phyloP scores from a whole-genome alignment of 2,329 filamentous ascomycete species.

The Chaetomiaceae sp. region DNA sequence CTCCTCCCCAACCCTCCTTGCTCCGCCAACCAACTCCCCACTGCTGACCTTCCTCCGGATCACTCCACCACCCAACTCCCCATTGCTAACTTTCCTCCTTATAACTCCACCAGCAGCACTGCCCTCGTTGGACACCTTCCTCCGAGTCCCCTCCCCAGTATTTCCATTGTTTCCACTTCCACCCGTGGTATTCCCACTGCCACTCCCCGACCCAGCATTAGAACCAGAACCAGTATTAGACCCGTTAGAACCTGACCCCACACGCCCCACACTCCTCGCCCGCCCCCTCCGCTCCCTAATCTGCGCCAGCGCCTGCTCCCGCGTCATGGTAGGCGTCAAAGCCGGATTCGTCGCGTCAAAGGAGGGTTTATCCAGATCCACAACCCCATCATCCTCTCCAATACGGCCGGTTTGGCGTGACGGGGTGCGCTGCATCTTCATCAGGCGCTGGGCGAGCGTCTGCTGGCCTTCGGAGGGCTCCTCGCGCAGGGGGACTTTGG shows the following conservation, averaged over 20 bases:
- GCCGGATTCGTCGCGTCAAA: slow-evolving; percentile 56
- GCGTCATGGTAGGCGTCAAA: slow-evolving; percentile 61
- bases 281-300: slow-evolving; percentile 69
- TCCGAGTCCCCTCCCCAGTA: background rate
- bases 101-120: background rate
- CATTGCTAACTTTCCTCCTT: background rate
- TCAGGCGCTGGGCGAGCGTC: slow-evolving; percentile 41
- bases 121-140: background rate
- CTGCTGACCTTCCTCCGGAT: slow-evolving; percentile 7
- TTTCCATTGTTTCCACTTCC: background rate
- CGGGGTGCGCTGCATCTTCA: slow-evolving; percentile 40
- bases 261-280: slow-evolving; percentile 46
- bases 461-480: slow-evolving; percentile 36
- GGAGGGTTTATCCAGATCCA: slow-evolving; percentile 31
- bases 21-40: background rate
- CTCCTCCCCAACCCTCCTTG: background rate
- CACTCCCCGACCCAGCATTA: background rate
- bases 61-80: background rate
- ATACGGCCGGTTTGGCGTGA: slow-evolving; percentile 33
- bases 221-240: background rate
- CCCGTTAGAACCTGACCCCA: slow-evolving; percentile 39
- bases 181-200: background rate
- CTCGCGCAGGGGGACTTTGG: slow-evolving; percentile 48
- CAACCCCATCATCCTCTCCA: background rate
- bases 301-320: slow-evolving; percentile 70